Conservation (phyloP, 1,284 basidiomycete genomes). For the Coniophora puteana region DNA sequence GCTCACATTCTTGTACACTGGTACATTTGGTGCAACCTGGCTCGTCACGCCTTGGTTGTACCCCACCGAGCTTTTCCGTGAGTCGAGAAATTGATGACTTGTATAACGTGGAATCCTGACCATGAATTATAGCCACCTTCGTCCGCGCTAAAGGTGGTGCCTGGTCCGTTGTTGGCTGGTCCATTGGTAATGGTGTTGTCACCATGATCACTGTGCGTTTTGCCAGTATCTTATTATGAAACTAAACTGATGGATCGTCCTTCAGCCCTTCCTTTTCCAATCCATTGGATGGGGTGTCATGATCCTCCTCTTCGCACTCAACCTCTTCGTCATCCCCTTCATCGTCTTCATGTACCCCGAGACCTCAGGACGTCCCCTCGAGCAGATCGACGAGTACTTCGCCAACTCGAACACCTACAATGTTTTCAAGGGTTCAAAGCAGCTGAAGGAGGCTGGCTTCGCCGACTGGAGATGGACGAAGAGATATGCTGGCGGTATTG, state of each 20-base stretch:
- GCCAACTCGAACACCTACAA: slow-evolving; percentile 8
- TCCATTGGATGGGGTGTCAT: slow-evolving; percentile 10
- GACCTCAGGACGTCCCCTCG: slow-evolving; percentile 8
- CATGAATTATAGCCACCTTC: slow-evolving; percentile 1
- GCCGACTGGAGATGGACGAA: slow-evolving; percentile 3
- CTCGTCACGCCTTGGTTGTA: slow-evolving; percentile 11
- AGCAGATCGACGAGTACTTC: slow-evolving; percentile 10
- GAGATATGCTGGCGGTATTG: slow-evolving; percentile 1
- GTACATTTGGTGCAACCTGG: slow-evolving; percentile 11
- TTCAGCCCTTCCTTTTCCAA: slow-evolving; percentile 9
- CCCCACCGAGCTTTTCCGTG: slow-evolving; percentile 10
- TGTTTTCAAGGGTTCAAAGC: slow-evolving; percentile 5
- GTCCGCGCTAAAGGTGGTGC: slow-evolving; percentile 9
- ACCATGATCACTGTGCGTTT: slow-evolving; percentile 6
- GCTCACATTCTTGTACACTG: slow-evolving; percentile 9
- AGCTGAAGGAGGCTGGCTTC: slow-evolving; percentile 1
- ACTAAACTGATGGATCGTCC: not conserved
- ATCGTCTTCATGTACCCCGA: slow-evolving; percentile 11
- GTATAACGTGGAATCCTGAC: too few species aligned
- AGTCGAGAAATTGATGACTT: not conserved
- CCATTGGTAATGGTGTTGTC: slow-evolving; percentile 9
- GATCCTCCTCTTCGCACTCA: slow-evolving; percentile 8
- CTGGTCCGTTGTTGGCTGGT: slow-evolving; percentile 9
- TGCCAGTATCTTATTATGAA: not conserved
- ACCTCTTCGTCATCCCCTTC: slow-evolving; percentile 10